Percentiles rank a stretch among this genome's conserved stretches.
phyloP scores from a whole-genome alignment of 169 alveolate species.

The Plasmodium knowlesi region DNA sequence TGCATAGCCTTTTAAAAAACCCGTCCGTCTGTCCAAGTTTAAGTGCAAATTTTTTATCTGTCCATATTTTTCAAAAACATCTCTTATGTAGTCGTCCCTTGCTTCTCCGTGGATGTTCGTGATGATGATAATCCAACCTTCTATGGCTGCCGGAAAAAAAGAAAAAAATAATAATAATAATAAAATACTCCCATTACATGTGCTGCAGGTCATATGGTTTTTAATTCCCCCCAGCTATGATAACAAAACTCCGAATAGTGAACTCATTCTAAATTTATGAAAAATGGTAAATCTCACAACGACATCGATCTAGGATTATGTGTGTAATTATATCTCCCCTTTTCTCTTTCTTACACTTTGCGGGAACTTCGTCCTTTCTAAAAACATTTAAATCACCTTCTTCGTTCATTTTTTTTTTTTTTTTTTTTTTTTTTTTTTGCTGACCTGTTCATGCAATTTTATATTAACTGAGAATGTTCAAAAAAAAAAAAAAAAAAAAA shows the following conservation, averaged over 20 bases:
- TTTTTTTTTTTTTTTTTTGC: conserved; percentile 47
- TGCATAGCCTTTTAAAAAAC: conserved; percentile 94
- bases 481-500: neutral
- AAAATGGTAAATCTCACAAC: neutral
- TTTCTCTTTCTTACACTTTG: conserved; percentile 70
- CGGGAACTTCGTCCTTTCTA: conserved; percentile 70
- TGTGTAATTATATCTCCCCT: neutral
- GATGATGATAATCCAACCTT: conserved; percentile 92
- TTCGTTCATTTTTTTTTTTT: conserved; percentile 45
- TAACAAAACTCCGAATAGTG: neutral
- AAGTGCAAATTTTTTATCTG: conserved; percentile 91
- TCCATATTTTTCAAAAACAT: conserved; percentile 91
- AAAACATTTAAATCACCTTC: conserved; percentile 46
- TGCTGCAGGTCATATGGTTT: neutral
- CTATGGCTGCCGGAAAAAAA: conserved; percentile 85
- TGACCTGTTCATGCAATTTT: conserved; percentile 1
- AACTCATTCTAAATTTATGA: neutral
- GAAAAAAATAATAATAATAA: too few relatives aligned
- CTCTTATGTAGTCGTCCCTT: conserved; percentile 93
- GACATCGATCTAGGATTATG: neutral
- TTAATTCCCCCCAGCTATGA: neutral
- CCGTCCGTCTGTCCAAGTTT: conserved; percentile 94
- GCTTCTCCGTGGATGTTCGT: conserved; percentile 93
- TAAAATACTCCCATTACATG: neutral
- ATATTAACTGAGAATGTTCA: neutral